Evolutionary conservation across 805 yeast genomes (phyloP).

Genomic region (Metschnikowia picachoensis): DNA sequence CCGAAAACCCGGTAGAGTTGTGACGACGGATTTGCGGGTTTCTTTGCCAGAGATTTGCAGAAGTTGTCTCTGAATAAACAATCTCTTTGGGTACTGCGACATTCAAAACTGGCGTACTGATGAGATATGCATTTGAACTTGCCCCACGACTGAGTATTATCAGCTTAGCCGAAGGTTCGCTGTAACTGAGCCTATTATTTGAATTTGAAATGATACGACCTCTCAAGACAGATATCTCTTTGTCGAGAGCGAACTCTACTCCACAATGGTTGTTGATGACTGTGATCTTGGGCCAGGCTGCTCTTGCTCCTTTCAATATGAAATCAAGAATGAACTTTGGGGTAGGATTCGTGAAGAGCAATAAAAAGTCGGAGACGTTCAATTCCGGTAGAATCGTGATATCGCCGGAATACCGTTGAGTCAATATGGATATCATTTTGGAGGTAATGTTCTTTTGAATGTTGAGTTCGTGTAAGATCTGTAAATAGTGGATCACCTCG

Average conservation of each 20-base stretch:
- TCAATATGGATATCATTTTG: constrained; percentile 67
- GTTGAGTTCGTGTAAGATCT: constrained; percentile 71
- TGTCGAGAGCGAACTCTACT: constrained; percentile 81
- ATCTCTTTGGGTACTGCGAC: not conserved
- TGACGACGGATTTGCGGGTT: constrained; percentile 12
- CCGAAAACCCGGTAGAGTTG: constrained; percentile 13
- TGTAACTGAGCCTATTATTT: constrained; percentile 14
- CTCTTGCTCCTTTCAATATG: constrained; percentile 77
- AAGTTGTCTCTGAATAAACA: not conserved
- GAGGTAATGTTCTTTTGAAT: constrained; percentile 68
- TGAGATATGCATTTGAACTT: constrained; percentile 12
- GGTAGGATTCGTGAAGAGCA: constrained; percentile 76
- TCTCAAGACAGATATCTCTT: constrained; percentile 64
- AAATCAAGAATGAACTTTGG: constrained; percentile 68
- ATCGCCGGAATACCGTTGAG: constrained; percentile 91
- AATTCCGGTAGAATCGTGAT: constrained; percentile 86
- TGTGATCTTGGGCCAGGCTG: constrained; percentile 91
- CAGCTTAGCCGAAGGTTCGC: constrained; percentile 4
- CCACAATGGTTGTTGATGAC: constrained; percentile 86
- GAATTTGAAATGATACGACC: constrained; percentile 50
- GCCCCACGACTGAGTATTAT: constrained; percentile 6
- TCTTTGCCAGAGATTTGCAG: not conserved
- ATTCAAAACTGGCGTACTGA: constrained; percentile 15
- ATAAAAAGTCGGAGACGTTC: constrained; percentile 52
- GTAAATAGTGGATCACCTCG: constrained; percentile 76